Evolutionary conservation across 495 filamentous ascomycete genomes (phyloP).

Genomic region (Saxophila tyrrhenica): DNA sequence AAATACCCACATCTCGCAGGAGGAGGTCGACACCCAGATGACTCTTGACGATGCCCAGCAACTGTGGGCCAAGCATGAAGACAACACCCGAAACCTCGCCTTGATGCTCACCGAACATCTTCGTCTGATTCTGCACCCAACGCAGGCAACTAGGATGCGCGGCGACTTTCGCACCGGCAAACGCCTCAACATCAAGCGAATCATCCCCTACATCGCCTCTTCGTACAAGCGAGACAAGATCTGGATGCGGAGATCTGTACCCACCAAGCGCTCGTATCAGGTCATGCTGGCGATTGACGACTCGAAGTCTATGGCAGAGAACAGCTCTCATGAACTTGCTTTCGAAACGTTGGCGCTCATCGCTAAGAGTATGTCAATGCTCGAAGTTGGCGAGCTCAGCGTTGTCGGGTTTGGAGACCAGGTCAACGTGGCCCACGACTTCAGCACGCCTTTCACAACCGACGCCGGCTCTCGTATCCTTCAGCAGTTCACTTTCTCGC

Average conservation of each 20-base stretch:
- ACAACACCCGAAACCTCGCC: slow-evolving; percentile 71
- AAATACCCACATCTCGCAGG: slow-evolving; percentile 53
- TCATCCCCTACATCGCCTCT: slow-evolving; percentile 96
- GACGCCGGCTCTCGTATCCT: slow-evolving; percentile 75
- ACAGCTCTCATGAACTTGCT: slow-evolving; percentile 55
- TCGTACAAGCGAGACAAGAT: slow-evolving; percentile 99
- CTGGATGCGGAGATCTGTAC: slow-evolving; percentile 90
- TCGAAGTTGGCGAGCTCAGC: slow-evolving; percentile 84
- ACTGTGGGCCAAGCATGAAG: slow-evolving; percentile 78
- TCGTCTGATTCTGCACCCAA: slow-evolving; percentile 87
- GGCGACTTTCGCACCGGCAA: slow-evolving; percentile 97
- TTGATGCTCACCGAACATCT: slow-evolving; percentile 84
- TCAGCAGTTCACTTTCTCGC: slow-evolving; percentile 75
- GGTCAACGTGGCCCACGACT: slow-evolving; percentile 78
- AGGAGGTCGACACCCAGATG: slow-evolving; percentile 31
- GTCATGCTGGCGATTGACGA: slow-evolving; percentile 97
- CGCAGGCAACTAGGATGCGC: slow-evolving; percentile 87
- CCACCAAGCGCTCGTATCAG: slow-evolving; percentile 87
- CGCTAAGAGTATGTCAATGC: slow-evolving; percentile 69
- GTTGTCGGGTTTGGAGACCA: slow-evolving; percentile 82
- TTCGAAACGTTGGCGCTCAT: slow-evolving; percentile 89
- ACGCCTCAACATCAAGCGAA: slow-evolving; percentile 95
- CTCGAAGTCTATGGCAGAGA: slow-evolving; percentile 80
- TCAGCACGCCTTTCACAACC: slow-evolving; percentile 69
- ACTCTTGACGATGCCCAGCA: slow-evolving; percentile 50